A percentile compares a stretch with the other conserved stretches of the same genome.
Evolutionary conservation across 2,329 filamentous ascomycete genomes (phyloP).

Genomic region (Alternaria sp.): DNA sequence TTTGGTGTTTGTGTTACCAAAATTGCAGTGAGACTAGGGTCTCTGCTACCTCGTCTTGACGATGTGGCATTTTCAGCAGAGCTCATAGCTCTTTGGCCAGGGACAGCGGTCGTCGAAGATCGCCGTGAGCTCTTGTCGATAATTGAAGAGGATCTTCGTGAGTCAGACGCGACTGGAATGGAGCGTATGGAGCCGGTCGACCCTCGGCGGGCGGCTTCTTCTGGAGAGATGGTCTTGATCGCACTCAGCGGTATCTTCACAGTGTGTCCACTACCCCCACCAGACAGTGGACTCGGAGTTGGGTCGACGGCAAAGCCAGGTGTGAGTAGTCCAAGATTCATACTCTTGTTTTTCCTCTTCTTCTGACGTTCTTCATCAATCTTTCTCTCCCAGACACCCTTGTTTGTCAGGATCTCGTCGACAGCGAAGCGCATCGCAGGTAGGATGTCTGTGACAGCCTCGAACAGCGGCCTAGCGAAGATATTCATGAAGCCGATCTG

Average conservation of each 20-base stretch:
- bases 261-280: slow-evolving; percentile 26
- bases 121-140: slow-evolving; percentile 41
- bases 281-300: slow-evolving; percentile 46
- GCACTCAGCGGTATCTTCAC: slow-evolving; percentile 18
- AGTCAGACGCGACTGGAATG: slow-evolving; percentile 23
- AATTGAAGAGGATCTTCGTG: slow-evolving; percentile 42
- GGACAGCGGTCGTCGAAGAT: slow-evolving; percentile 39
- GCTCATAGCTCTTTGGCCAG: slow-evolving; percentile 24
- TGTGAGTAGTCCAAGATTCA: slow-evolving; percentile 34
- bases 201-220: slow-evolving; percentile 35
- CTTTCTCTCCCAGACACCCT: slow-evolving; percentile 73
- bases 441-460: slow-evolving; percentile 84
- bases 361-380: slow-evolving; percentile 70
- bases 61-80: slow-evolving; percentile 46
- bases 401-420: slow-evolving; percentile 81
- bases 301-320: slow-evolving; percentile 38
- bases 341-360: slow-evolving; percentile 47
- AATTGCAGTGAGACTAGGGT: slow-evolving; percentile 52
- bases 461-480: slow-evolving; percentile 91
- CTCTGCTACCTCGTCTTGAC: slow-evolving; percentile 49
- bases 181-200: slow-evolving; percentile 40
- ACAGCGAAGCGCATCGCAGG: slow-evolving; percentile 86
- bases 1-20: slow-evolving; percentile 50
- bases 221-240: slow-evolving; percentile 17
- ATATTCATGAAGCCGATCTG: slow-evolving; percentile 97